Evolutionary conservation across 106 monocot species (phyloP).

Genomic region (Allium sativum): DNA sequence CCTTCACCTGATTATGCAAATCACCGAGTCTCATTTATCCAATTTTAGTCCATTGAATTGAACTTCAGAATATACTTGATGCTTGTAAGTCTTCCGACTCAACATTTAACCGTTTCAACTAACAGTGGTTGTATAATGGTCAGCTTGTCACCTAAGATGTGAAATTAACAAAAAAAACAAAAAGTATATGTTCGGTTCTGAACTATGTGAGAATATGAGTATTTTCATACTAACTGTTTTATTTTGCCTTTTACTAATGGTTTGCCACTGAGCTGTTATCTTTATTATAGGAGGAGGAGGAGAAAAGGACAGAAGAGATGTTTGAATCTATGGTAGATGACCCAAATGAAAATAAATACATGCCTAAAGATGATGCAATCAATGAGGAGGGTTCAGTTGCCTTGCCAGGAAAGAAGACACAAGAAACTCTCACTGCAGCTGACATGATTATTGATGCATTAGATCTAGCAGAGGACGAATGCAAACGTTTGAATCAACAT

Average conservation of each 20-base stretch:
- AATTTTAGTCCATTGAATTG: neutral
- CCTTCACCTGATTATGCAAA: no score
- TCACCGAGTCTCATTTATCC: neutral
- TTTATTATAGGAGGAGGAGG: constrained; percentile 64
- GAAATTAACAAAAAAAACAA: no score
- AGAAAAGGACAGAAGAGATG: constrained; percentile 77
- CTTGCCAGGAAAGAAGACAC: constrained; percentile 71
- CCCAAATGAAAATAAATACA: constrained; percentile 58
- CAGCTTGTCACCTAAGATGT: no score
- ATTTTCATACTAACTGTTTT: no score
- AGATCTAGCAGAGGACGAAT: constrained; percentile 70
- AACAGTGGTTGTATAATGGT: no score
- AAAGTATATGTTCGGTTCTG: no score
- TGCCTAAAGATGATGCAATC: constrained; percentile 42
- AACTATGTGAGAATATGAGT: no score
- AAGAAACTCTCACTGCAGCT: constrained; percentile 68
- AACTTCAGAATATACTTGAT: neutral
- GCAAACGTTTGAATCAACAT: constrained; percentile 57
- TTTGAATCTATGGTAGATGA: constrained; percentile 72
- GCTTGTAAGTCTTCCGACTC: neutral
- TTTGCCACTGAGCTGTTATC: neutral
- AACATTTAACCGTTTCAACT: no score
- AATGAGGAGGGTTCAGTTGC: constrained; percentile 81
- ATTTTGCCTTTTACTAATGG: neutral
- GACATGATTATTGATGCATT: constrained; percentile 88